Percentiles rank a stretch among this genome's conserved stretches.
These are phyloP conservation scores for Allomyces macrogynus DNA, from an alignment of 192 early-diverging fungal genomes.

Conservation along the genomic window DNA sequence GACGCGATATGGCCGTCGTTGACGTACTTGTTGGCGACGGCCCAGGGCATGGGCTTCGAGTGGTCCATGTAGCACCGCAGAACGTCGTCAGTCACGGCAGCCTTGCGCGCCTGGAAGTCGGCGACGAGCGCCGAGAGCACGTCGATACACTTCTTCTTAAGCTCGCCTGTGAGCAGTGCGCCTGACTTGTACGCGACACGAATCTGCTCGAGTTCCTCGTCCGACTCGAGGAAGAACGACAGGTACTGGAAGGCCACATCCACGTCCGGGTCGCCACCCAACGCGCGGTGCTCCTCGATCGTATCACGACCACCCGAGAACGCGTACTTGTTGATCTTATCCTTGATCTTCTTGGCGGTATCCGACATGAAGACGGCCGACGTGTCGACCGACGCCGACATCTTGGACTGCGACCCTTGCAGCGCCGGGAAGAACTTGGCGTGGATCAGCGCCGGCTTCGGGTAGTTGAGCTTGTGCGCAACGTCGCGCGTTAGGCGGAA, in stretches of 20 bases:
- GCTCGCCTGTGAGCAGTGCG: conserved; percentile 62
- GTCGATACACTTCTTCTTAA: conserved; percentile 77
- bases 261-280: conserved; percentile 83
- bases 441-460: conserved; percentile 84
- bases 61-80: conserved; percentile 42
- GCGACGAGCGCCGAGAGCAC: conserved; percentile 56
- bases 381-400: conserved; percentile 72
- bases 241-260: conserved; percentile 90
- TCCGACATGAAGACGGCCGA: conserved; percentile 89
- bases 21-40: neutral
- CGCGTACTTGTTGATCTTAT: conserved; percentile 90
- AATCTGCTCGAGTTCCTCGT: conserved; percentile 57
- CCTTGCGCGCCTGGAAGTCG: conserved; percentile 53
- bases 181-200: conserved; percentile 56
- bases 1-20: neutral
- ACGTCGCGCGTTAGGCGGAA: conserved; percentile 95
- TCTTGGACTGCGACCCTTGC: conserved; percentile 74
- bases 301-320: conserved; percentile 84
- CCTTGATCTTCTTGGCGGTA: conserved; percentile 80
- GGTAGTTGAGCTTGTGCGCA: conserved; percentile 76
- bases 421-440: conserved; percentile 89
- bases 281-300: conserved; percentile 54
- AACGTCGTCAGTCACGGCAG: conserved; percentile 35
- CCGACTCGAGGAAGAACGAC: conserved; percentile 84
- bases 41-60: conserved; percentile 2